Base-by-base conservation (phyloP, 371 early-diverging fungal genomes). In the Zopfochytrium polystomum region DNA sequence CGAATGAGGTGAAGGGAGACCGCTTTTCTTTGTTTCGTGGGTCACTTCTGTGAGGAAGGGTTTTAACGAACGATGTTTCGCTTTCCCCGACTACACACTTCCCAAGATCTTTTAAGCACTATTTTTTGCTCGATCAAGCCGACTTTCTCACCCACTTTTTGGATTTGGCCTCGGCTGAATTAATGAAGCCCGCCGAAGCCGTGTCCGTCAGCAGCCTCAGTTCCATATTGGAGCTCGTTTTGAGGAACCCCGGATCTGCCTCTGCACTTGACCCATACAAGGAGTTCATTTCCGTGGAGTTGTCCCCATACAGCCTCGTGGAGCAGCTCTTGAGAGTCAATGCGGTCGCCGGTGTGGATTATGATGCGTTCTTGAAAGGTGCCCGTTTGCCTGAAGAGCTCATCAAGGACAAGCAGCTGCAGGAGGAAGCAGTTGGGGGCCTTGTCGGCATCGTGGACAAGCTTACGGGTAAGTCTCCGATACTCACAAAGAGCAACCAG, bases 71-170 rank as follows among this genome's bases (percentile, higher is more conserved):
- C 20, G 32, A 35, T 7, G 3, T 6, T 13, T 6, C 47, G 15
- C 9, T 22, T 27, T 27, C 20, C 1, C 20, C 15, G 42, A 27
- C 38, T 38, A 38, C 31, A 45, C 32, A 34, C 5, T 43, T 27
- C 18, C n/a, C 9, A 63, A 90, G 91, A 30, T 93, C 94, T 1
- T 71, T 94, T 30, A 97, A 97, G 72, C 89, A 86, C 32, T 95
- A 91, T 72, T 88, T 94, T 58, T 81, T 97, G 51, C 79, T 95
- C 54, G 93, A 93, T 63, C 91, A 90, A 66, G 87, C 26, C n/a
- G 98, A 96, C 66, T 97, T 89, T 63, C 68, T 97, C 45, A 90
- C 89, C 0, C 93, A 93, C 52, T 97, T 97, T 66, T 70, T 97
- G 38, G 96, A 96, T 68, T 72, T 93, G 27, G 92, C 93, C 3